These are phyloP conservation scores for Rhizoclosmatium sp. DNA, from an alignment of 192 early-diverging fungal genomes.

Conservation along the genomic window DNA sequence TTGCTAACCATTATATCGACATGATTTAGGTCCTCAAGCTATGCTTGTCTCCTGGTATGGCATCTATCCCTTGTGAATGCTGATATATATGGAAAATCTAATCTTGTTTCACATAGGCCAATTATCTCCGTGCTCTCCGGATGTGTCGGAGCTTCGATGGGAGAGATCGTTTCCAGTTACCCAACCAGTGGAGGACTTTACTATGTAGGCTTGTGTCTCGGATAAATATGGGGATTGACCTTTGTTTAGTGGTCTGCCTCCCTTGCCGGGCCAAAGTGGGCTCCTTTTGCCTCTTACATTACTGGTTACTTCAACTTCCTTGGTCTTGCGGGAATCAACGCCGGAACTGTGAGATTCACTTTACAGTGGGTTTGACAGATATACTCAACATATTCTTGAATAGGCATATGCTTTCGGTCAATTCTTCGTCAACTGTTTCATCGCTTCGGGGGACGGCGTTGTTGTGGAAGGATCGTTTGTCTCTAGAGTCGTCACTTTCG, in stretches of 20 bases:
- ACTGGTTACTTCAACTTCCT: slow-evolving; percentile 41
- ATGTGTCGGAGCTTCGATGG: slow-evolving; percentile 38
- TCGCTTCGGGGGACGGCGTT: not conserved
- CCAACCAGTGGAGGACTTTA: slow-evolving; percentile 40
- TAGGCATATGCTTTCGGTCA: slow-evolving; percentile 43
- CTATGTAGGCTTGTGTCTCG: slow-evolving; percentile 17
- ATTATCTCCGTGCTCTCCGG: slow-evolving; percentile 28
- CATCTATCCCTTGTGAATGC: not conserved
- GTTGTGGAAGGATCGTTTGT: not conserved
- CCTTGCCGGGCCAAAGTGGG: slow-evolving; percentile 38
- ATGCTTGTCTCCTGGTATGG: slow-evolving; percentile 27
- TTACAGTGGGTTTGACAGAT: no score
- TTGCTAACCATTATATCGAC: no score
- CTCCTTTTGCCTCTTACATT: slow-evolving; percentile 36
- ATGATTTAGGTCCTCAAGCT: no score
- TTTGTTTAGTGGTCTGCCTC: slow-evolving; percentile 20
- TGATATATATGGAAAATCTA: no score
- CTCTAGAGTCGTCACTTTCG: slow-evolving; percentile 16
- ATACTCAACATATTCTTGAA: no score
- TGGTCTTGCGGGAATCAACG: slow-evolving; percentile 17
- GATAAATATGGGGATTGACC: no score
- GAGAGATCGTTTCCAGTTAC: slow-evolving; percentile 40
- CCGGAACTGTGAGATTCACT: slow-evolving; percentile 17
- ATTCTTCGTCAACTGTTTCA: slow-evolving; percentile 38
- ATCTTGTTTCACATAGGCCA: not conserved